phyloP scores from a whole-genome alignment of 2,329 filamentous ascomycete genomes.

The Pyrenophora graminea region DNA sequence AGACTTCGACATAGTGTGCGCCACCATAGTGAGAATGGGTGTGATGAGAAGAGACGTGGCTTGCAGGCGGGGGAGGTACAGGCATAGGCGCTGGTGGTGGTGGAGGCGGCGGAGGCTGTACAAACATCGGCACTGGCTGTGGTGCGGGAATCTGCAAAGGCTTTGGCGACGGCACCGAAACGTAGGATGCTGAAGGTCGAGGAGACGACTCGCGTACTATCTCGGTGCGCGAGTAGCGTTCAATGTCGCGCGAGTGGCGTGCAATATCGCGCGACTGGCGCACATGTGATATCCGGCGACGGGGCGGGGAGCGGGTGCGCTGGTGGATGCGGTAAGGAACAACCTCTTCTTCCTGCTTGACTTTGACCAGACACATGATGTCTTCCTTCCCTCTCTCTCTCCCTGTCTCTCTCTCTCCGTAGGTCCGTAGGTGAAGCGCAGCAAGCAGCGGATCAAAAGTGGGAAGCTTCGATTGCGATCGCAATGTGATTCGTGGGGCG shows the following conservation, averaged over 20 bases:
- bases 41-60: conserved; percentile 20
- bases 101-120: conserved; percentile 40
- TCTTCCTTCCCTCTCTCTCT: not conserved
- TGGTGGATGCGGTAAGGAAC: conserved; percentile 46
- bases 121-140: conserved; percentile 48
- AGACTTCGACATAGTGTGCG: conserved; percentile 53
- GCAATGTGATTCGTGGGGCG: conserved; percentile 39
- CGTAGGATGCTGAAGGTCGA: conserved; percentile 35
- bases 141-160: conserved; percentile 46
- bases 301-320: conserved; percentile 36
- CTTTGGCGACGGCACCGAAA: conserved; percentile 38
- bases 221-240: conserved; percentile 38
- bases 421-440: conserved; percentile 1
- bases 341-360: conserved; percentile 52
- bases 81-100: conserved; percentile 40
- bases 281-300: conserved; percentile 27
- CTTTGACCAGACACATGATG: conserved; percentile 54
- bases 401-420: conserved; percentile 1
- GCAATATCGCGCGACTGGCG: conserved; percentile 23
- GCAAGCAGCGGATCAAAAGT: conserved; percentile 1
- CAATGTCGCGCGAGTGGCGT: conserved; percentile 23
- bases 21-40: conserved; percentile 19
- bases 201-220: conserved; percentile 37
- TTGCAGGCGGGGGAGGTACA: conserved; percentile 31
- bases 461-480: conserved; percentile 32